Percentiles rank a stretch among this genome's conserved stretches.
phyloP scores from a whole-genome alignment of 495 filamentous ascomycete genomes.

The Xylaria sp. region DNA sequence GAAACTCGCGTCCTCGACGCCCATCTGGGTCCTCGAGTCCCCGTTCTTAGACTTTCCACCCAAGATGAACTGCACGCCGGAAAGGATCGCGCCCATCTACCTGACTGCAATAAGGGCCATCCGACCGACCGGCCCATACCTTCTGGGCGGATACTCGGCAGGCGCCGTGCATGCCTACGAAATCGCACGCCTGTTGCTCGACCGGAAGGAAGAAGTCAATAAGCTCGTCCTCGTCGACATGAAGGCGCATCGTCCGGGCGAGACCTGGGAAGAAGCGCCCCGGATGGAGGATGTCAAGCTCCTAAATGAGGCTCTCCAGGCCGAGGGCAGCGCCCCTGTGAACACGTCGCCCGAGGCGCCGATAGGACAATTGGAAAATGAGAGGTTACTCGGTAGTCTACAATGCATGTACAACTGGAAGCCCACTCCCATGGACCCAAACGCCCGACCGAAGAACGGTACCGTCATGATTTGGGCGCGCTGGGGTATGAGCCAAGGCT shows the following conservation, averaged over 20 bases:
- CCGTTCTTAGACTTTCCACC: conserved; percentile 54
- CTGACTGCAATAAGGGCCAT: conserved; percentile 54
- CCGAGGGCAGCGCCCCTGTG: not conserved
- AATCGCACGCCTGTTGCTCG: conserved; percentile 64
- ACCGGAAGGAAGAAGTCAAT: conserved; percentile 66
- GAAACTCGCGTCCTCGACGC: conserved; percentile 41
- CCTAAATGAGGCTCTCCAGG: not conserved
- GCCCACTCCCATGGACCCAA: conserved; percentile 57
- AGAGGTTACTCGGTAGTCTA: conserved; percentile 68
- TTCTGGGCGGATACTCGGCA: conserved; percentile 72
- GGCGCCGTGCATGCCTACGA: conserved; percentile 80
- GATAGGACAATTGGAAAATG: not conserved
- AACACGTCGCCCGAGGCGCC: conserved; percentile 54
- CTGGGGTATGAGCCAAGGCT: conserved; percentile 68
- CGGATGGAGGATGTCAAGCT: conserved; percentile 70
- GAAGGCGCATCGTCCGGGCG: conserved; percentile 64
- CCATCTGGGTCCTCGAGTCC: conserved; percentile 56
- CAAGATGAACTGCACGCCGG: conserved; percentile 46
- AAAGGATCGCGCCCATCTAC: conserved; percentile 47
- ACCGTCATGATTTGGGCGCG: conserved; percentile 69
- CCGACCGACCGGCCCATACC: conserved; percentile 62
- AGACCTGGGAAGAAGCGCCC: conserved; percentile 68
- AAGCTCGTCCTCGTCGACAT: conserved; percentile 73
- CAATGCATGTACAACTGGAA: conserved; percentile 67
- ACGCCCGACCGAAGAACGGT: conserved; percentile 49